Conservation (phyloP, 164 flowering plant species). For the Buxus sempervirens region DNA sequence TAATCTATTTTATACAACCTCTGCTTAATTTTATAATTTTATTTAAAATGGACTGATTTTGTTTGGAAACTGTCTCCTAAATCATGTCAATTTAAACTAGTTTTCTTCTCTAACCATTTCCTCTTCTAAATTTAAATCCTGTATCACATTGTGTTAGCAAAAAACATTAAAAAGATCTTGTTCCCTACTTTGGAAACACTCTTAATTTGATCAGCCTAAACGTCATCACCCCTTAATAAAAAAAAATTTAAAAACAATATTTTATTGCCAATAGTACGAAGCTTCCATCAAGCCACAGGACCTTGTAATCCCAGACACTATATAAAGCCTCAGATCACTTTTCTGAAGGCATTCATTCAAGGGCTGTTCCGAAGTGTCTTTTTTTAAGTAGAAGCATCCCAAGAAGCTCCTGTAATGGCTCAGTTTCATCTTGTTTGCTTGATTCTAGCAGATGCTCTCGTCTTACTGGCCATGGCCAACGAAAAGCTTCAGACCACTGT, state of each 20-base stretch:
- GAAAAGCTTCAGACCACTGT: background rate
- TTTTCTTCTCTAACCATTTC: too few relatives aligned
- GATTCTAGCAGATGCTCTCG: conserved; percentile 17
- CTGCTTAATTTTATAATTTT: too few relatives aligned
- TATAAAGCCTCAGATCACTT: conserved; percentile 3
- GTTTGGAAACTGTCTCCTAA: too few relatives aligned
- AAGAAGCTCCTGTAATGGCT: conserved; percentile 22
- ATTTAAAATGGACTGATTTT: too few relatives aligned
- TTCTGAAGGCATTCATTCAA: background rate
- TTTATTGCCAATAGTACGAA: conserved; percentile 12
- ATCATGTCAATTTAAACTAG: too few relatives aligned
- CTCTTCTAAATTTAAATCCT: too few relatives aligned
- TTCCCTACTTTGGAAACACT: conserved; percentile 3
- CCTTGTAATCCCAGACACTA: background rate
- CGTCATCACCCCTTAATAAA: background rate
- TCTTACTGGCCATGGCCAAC: conserved; percentile 19
- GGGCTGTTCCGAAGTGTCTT: too few relatives aligned
- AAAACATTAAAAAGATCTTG: conserved; percentile 9
- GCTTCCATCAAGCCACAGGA: conserved; percentile 9
- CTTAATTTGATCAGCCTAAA: too few relatives aligned
- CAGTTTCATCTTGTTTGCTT: conserved; percentile 19
- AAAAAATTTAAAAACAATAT: background rate
- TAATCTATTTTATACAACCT: too few relatives aligned
- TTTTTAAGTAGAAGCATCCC: background rate
- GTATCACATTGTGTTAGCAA: too few relatives aligned